Percentiles rank a stretch among this genome's conserved stretches.
These are phyloP conservation scores for Dothideomycetidae sp. DNA, from an alignment of 2,329 filamentous ascomycete species.

Conservation along the genomic window DNA sequence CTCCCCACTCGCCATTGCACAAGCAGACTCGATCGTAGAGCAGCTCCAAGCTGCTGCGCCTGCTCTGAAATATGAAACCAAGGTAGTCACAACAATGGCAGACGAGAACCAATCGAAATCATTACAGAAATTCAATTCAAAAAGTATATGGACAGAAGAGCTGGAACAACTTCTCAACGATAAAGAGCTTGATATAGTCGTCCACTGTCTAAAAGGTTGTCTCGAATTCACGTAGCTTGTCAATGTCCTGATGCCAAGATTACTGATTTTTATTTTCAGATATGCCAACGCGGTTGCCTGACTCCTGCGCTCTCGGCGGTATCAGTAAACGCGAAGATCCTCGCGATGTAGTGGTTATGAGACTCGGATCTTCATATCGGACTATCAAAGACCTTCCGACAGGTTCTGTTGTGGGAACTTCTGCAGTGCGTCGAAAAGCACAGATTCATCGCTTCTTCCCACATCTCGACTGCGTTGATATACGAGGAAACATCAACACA, in stretches of 20 bases:
- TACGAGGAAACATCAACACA: constrained; percentile 79
- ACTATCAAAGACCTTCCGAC: constrained; percentile 55
- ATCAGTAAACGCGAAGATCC: constrained; percentile 56
- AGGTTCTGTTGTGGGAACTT: constrained; percentile 72
- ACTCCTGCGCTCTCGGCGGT: constrained; percentile 56
- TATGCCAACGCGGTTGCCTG: constrained; percentile 73
- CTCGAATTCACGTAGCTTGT: neutral
- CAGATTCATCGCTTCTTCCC: constrained; percentile 66
- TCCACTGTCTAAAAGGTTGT: constrained; percentile 69
- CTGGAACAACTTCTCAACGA: constrained; percentile 60
- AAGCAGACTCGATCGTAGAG: constrained; percentile 58
- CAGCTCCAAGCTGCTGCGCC: constrained; percentile 52
- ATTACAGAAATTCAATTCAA: constrained; percentile 70
- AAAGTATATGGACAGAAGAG: constrained; percentile 86
- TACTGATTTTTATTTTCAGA: too few relatives aligned
- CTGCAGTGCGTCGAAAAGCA: constrained; percentile 70
- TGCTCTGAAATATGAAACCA: constrained; percentile 52
- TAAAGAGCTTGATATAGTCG: constrained; percentile 59
- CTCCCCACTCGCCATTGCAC: constrained; percentile 67
- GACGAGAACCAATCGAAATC: constrained; percentile 79
- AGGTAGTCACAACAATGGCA: constrained; percentile 63
- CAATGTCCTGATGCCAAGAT: constrained; percentile 5
- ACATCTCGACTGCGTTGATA: constrained; percentile 58
- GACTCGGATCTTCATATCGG: constrained; percentile 38
- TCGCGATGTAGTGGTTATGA: constrained; percentile 30